Evolutionary conservation across 2,329 filamentous ascomycete genomes (phyloP).

Genomic region (Colletotrichum lentis): DNA sequence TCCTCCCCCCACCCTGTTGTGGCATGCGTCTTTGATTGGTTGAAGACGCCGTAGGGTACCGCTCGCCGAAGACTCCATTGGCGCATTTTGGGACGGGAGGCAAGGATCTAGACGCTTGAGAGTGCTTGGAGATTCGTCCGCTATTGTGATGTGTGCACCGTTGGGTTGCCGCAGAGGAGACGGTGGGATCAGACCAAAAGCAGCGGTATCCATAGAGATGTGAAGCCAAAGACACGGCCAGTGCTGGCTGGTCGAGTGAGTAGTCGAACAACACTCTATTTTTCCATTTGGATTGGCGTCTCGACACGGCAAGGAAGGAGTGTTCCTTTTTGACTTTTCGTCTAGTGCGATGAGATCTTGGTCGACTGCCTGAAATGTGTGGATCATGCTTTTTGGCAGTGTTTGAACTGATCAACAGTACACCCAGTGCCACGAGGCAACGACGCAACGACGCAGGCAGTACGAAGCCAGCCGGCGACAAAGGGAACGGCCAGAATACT

Average conservation of each 20-base stretch:
- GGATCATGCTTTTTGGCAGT: conserved; percentile 36
- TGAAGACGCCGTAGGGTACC: neutral
- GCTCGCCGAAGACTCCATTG: conserved; percentile 13
- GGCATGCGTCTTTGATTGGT: conserved; percentile 19
- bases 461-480: neutral
- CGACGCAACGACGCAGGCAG: conserved; percentile 3
- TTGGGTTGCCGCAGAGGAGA: conserved; percentile 21
- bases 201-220: conserved; percentile 13
- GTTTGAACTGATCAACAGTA: conserved; percentile 25
- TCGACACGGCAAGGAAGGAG: conserved; percentile 3
- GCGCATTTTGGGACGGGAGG: conserved; percentile 30
- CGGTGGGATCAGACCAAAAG: conserved; percentile 16
- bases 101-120: conserved; percentile 33
- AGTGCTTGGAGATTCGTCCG: conserved; percentile 19
- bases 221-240: conserved; percentile 11
- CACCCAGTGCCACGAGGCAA: conserved; percentile 15
- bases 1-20: conserved; percentile 17
- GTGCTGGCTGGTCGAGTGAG: neutral
- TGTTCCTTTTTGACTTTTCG: conserved; percentile 28
- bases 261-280: conserved; percentile 13
- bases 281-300: neutral
- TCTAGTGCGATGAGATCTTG: conserved; percentile 33
- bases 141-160: conserved; percentile 19
- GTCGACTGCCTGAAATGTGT: conserved; percentile 31
- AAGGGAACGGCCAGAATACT: conserved; percentile 5